Evolutionary conservation across 768 basidiomycete species (phyloP).

Genomic region (Boletus reticulatus): DNA sequence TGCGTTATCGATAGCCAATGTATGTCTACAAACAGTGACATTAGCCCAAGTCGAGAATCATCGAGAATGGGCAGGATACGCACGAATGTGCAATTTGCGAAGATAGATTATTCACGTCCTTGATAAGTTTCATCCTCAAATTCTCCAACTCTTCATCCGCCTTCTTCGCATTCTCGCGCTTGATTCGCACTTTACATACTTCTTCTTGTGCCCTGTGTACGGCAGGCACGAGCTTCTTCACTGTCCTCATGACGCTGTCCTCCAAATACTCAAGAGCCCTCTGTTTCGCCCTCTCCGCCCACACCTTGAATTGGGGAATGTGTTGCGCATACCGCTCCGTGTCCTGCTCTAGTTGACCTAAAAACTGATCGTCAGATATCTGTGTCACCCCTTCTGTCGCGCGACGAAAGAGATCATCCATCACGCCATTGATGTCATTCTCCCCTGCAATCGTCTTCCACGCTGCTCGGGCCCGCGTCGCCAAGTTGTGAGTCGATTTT

Average conservation of each 20-base stretch:
- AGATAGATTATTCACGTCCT: slow-evolving; percentile 16
- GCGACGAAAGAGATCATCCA: slow-evolving; percentile 4
- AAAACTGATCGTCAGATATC: slow-evolving; percentile 14
- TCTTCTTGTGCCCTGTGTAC: slow-evolving; percentile 12
- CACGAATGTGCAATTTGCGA: background rate
- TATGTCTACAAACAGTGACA: slow-evolving; percentile 6
- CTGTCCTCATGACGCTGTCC: background rate
- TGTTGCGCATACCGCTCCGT: background rate
- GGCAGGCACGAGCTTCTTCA: slow-evolving; percentile 7
- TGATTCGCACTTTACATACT: background rate
- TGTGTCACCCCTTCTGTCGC: background rate
- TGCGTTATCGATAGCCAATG: background rate
- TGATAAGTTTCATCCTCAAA: slow-evolving; percentile 19
- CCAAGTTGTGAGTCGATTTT: too few species aligned
- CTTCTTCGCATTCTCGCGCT: background rate
- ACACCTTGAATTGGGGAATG: background rate
- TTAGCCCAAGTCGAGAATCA: background rate
- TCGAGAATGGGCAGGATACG: slow-evolving; percentile 10
- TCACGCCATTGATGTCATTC: background rate
- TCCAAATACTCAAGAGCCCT: background rate
- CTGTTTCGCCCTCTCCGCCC: background rate
- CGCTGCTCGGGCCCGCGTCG: background rate
- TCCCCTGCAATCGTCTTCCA: background rate
- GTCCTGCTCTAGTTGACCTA: slow-evolving; percentile 4
- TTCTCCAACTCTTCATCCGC: slow-evolving; percentile 7